phyloP scores from a whole-genome alignment of 768 basidiomycete species.

The Tylopilus sp. region DNA sequence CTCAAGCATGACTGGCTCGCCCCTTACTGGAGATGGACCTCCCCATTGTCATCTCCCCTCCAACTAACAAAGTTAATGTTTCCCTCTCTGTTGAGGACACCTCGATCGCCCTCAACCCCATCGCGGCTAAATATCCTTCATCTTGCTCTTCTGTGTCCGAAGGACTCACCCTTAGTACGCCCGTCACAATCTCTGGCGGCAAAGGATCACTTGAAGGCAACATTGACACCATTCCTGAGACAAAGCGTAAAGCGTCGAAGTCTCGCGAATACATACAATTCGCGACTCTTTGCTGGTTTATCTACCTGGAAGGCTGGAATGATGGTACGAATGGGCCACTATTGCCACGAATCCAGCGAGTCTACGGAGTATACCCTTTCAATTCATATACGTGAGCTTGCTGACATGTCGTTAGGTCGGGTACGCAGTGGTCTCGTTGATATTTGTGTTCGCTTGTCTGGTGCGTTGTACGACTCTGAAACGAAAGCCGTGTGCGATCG shows the following conservation, averaged over 20 bases:
- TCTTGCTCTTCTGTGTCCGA: constrained; percentile 2
- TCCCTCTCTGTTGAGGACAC: background rate
- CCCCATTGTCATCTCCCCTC: background rate
- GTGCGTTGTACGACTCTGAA: constrained; percentile 27
- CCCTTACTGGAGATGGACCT: constrained; percentile 1
- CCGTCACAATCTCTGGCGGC: background rate
- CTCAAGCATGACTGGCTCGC: background rate
- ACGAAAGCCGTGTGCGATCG: constrained; percentile 11
- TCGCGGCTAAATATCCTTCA: constrained; percentile 1
- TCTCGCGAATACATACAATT: constrained; percentile 43
- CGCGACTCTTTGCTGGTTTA: constrained; percentile 47
- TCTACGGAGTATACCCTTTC: constrained; percentile 40
- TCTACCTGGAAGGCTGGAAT: constrained; percentile 74
- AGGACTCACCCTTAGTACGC: background rate
- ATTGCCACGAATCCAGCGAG: constrained; percentile 63
- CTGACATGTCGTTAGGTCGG: constrained; percentile 35
- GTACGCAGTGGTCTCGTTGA: constrained; percentile 50
- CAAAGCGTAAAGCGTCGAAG: constrained; percentile 7
- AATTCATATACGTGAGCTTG: background rate
- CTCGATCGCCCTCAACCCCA: background rate
- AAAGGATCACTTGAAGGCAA: background rate
- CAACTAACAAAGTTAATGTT: background rate
- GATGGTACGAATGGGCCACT: constrained; percentile 86
- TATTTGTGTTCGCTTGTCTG: constrained; percentile 50
- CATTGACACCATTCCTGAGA: background rate